Evolutionary conservation across 2,329 filamentous ascomycete genomes (phyloP), one percentile per base, ranked within the genome.

Genomic region (Hypoxylon sp.): DNA sequence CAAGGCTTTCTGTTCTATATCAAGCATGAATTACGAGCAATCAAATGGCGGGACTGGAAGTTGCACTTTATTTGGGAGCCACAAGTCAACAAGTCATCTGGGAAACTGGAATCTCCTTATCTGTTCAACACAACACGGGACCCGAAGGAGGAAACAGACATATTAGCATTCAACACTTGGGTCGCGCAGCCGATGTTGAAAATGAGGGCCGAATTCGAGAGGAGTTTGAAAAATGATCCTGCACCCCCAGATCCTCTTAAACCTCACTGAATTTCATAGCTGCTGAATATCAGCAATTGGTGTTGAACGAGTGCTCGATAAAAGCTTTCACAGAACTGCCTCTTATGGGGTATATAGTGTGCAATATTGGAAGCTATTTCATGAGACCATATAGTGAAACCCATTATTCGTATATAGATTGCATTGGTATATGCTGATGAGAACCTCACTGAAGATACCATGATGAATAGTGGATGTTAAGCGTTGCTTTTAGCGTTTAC

Each of bases 21-120:
- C 17, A 54, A 54, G 33, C 22, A 54, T 14, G 52, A 42, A 37
- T 17, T 54, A 11, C 11, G 35, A n/a, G 52, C 22, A 26, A 54
- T 54, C 24, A 54, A 54, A 22, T 54, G 52, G 52, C 33, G 52
- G 14, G 52, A 54, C 24, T 54, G 52, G 52, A 54, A 54, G 17
- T 22, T 54, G 17, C 52, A 54, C 17, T 54, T 24, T 14, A 14
- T 54, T 42, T 54, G 52, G 52, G 52, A 54, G 33, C 52, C 52
- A n/a, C 35, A 37, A 10, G 35, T 37, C 2, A 37, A 37, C 9
- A 37, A 37, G 35, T 37, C 35, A 37, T 37, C 35, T 5, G 35
- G 35, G 8, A 37, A 37, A n/a, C 35, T 37, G 11, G 35, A 37
- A 14, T 37, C 35, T n/a, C 35, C 35, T n/a, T 37, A 37, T 13